Evolutionary conservation across 768 basidiomycete genomes (phyloP), one percentile per base, ranked within the genome.

Genomic region (Pisolithus albus): DNA sequence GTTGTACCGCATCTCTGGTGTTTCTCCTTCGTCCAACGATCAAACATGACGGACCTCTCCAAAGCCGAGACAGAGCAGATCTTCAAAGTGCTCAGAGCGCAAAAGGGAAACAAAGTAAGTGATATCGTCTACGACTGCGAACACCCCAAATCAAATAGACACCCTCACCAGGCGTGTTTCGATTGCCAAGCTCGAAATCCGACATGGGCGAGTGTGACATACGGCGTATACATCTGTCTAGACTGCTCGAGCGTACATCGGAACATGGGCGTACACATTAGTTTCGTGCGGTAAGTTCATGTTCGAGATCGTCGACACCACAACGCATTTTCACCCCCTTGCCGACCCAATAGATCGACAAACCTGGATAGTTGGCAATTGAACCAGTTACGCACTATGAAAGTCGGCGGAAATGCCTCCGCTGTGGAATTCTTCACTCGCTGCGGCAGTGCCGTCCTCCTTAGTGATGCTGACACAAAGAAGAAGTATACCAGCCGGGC

Each of bases 201-300:
- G 43, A 96, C 93, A 30, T 98, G 95, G 96, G 85, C 93, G 4
- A 93, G 91, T 55, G 92, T 96, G 19, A 94, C 92, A 0, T 99
- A 88, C 64, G 95, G 92, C 32, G 84, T 98, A 13, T 98, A 98
- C 70, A 93, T 99, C 63, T 99, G 96, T 64, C 75, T 98, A 30
- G 94, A 99, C 53, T 99, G 96, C 75, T 98, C 95, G 5, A 88
- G 87, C 58, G 73, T 88, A 13, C 96, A 99, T 70, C 78, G 96
- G 49, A 97, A 95, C 67, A 85, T 97, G 83, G 96, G 96, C 60
- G 95, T 98, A 21, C 96, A 99, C 66, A 93, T 99, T 69, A 89
- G 84, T 56, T 99, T 99, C 62, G 95, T 99, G 40, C 76, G 94
- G 92, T 93, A 65, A 60, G 84, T 68, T 9, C 47, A 10, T 36